phyloP scores from a whole-genome alignment of 371 early-diverging fungal genomes.

The Funneliformis caledonium region DNA sequence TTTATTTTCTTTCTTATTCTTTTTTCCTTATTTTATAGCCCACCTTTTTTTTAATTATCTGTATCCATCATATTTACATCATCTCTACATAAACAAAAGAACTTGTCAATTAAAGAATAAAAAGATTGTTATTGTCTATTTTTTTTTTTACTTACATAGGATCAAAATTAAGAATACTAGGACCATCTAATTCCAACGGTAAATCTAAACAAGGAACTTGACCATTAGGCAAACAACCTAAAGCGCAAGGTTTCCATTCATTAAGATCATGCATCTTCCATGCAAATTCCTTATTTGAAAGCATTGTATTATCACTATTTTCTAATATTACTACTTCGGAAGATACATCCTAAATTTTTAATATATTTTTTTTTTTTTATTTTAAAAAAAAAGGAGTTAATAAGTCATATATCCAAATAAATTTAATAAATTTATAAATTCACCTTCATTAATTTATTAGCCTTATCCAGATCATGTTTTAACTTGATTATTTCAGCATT shows the following conservation, averaged over 20 bases:
- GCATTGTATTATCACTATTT: neutral
- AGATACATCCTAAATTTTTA: neutral
- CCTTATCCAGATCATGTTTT: neutral
- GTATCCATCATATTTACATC: neutral
- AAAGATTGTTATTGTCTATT: neutral
- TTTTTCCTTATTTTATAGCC: too few species aligned
- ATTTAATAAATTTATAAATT: neutral
- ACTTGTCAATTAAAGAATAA: neutral
- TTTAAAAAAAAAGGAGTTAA: neutral
- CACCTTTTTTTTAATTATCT: neutral
- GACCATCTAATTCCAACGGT: slow-evolving; percentile 24
- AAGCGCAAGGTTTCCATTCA: slow-evolving; percentile 25
- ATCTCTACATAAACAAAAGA: neutral
- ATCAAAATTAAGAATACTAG: neutral
- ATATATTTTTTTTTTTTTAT: too few species aligned
- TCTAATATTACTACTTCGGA: neutral
- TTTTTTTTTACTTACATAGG: too few species aligned
- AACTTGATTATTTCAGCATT: neutral
- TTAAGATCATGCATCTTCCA: slow-evolving; percentile 17
- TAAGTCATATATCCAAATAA: neutral
- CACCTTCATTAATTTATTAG: neutral
- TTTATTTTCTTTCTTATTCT: too few species aligned
- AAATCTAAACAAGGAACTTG: slow-evolving; percentile 37
- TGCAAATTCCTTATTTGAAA: slow-evolving; percentile 1
- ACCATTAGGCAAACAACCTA: slow-evolving; percentile 33